These are phyloP conservation scores for Clavispora fructus DNA, from an alignment of 805 yeast species.

Conservation along the genomic window DNA sequence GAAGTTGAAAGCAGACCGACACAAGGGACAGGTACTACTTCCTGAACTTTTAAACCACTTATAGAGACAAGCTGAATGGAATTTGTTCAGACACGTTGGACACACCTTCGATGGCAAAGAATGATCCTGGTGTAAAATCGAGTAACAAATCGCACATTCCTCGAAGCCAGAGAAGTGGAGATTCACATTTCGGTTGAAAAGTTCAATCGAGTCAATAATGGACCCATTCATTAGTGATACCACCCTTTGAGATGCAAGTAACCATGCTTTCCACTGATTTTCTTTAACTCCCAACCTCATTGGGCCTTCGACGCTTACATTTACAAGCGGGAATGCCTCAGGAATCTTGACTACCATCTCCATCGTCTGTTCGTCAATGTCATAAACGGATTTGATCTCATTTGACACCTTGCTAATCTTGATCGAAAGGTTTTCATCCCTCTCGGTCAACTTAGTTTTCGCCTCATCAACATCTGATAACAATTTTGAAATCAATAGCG, in stretches of 20 bases:
- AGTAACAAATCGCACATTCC: constrained; percentile 96
- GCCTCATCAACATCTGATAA: constrained; percentile 45
- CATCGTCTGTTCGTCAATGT: constrained; percentile 82
- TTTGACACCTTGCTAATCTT: constrained; percentile 55
- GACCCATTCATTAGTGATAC: constrained; percentile 72
- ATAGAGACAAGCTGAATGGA: constrained; percentile 92
- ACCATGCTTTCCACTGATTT: constrained; percentile 92
- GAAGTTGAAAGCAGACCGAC: constrained; percentile 65
- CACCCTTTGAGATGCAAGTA: constrained; percentile 82
- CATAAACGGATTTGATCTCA: constrained; percentile 68
- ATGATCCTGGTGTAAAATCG: constrained; percentile 84
- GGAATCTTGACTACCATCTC: constrained; percentile 78
- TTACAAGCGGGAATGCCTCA: constrained; percentile 67
- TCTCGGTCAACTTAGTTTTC: constrained; percentile 25
- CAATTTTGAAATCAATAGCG: constrained; percentile 54
- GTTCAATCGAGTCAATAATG: constrained; percentile 59
- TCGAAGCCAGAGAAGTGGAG: constrained; percentile 90
- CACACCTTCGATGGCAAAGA: constrained; percentile 87
- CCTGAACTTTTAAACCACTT: constrained; percentile 97
- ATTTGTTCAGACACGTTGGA: constrained; percentile 85
- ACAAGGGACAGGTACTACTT: constrained; percentile 88
- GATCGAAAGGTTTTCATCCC: constrained; percentile 47
- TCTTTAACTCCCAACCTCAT: constrained; percentile 84
- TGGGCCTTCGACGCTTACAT: constrained; percentile 71
- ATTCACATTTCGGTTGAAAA: constrained; percentile 68